Evolutionary conservation across 768 basidiomycete species (phyloP).

Genomic region (Ramaria rubella): DNA sequence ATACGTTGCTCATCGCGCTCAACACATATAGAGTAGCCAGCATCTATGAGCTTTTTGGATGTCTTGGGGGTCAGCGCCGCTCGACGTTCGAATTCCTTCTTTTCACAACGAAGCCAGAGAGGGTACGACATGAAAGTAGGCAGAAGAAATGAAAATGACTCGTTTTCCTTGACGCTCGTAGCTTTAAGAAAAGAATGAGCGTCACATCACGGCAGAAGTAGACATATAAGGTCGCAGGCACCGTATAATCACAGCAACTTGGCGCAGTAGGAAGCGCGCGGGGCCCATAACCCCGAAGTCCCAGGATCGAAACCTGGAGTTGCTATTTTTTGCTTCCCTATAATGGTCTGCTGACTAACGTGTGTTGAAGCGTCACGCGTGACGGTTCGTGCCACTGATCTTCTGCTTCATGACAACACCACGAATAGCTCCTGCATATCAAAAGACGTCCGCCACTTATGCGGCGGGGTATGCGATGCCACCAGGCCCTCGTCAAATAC

Average conservation of each 20-base stretch:
- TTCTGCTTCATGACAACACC: no score
- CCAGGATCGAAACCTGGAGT: slow-evolving; percentile 61
- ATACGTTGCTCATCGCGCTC: slow-evolving; percentile 93
- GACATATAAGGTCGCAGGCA: neutral
- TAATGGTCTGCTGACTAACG: neutral
- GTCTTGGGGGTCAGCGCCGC: slow-evolving; percentile 91
- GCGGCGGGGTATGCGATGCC: neutral
- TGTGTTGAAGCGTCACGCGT: no score
- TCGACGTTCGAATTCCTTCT: slow-evolving; percentile 89
- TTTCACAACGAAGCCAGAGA: slow-evolving; percentile 97
- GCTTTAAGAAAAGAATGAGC: no score
- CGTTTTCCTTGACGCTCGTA: no score
- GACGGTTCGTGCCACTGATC: no score
- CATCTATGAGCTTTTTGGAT: slow-evolving; percentile 79
- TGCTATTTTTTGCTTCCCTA: slow-evolving; percentile 31
- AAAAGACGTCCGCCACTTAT: slow-evolving; percentile 1
- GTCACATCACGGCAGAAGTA: no score
- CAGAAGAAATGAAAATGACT: neutral
- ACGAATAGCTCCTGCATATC: neutral
- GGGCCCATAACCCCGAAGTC: slow-evolving; percentile 61
- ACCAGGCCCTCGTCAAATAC: neutral
- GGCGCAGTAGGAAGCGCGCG: slow-evolving; percentile 52
- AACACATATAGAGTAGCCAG: slow-evolving; percentile 84
- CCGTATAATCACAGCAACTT: slow-evolving; percentile 35
- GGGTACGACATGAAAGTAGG: slow-evolving; percentile 15